Evolutionary conservation across 108 stramenopile species (phyloP).

Genomic region (Cyclotella atomus): DNA sequence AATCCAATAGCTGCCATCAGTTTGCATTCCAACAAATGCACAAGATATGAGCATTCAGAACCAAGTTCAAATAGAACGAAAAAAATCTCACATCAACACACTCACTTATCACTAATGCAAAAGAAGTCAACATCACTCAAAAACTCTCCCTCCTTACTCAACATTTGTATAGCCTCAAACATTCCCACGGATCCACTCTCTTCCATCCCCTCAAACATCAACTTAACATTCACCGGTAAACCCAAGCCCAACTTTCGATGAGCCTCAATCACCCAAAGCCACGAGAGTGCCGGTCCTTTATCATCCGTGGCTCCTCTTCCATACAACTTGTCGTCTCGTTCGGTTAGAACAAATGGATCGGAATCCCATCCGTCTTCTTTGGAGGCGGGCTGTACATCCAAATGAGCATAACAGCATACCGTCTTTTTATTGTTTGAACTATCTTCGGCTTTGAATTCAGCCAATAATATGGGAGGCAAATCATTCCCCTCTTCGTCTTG

Average conservation of each 20-base stretch:
- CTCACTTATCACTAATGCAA: conserved; percentile 69
- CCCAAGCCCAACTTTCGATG: conserved; percentile 64
- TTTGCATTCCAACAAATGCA: no score
- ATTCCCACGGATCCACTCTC: conserved; percentile 80
- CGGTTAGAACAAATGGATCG: conserved; percentile 79
- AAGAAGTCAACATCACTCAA: conserved; percentile 79
- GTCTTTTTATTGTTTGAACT: conserved; percentile 69
- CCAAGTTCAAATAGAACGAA: no score
- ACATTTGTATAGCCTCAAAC: conserved; percentile 67
- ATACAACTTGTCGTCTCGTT: conserved; percentile 75
- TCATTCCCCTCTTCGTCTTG: conserved; percentile 49
- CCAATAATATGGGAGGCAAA: conserved; percentile 73
- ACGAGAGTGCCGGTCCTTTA: conserved; percentile 83
- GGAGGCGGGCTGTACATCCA: conserved; percentile 84
- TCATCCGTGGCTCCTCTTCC: conserved; percentile 85
- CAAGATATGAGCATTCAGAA: no score
- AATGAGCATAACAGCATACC: conserved; percentile 77
- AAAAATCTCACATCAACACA: conserved; percentile 58
- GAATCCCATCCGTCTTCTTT: conserved; percentile 84
- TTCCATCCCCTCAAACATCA: conserved; percentile 88
- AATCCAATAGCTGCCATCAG: conserved; percentile 49
- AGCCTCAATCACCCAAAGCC: conserved; percentile 84
- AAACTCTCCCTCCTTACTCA: conserved; percentile 70
- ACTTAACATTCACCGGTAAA: conserved; percentile 78
- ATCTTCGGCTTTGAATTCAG: conserved; percentile 52